phyloP scores from a whole-genome alignment of 345 rosid genomes.

The Citrus trifoliata region DNA sequence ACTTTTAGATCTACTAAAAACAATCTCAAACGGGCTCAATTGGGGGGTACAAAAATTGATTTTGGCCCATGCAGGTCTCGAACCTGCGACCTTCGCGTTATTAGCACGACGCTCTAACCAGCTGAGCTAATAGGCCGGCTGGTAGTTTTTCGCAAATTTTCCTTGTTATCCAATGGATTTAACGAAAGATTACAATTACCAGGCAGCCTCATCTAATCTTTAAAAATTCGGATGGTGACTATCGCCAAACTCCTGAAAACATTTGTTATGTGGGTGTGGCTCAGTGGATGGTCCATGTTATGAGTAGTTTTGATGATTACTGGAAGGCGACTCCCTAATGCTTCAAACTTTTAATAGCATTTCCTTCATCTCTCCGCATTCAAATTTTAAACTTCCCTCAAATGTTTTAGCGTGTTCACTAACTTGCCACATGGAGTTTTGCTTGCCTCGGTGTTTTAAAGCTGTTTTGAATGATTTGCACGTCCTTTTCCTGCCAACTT shows the following conservation, averaged over 20 bases:
- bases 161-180: accelerated
- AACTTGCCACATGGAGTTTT: not conserved
- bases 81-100: slow-evolving; percentile 58
- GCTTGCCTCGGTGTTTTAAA: not conserved
- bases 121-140: not conserved
- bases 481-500: not conserved
- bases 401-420: not conserved
- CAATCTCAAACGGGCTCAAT: too few relatives aligned
- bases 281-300: not conserved
- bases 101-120: slow-evolving; percentile 10
- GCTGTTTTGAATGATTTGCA: not conserved
- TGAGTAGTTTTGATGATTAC: not conserved
- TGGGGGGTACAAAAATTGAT: too few relatives aligned
- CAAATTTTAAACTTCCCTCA: not conserved
- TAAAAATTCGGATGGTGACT: too few relatives aligned
- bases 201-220: too few relatives aligned
- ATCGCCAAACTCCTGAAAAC: not conserved
- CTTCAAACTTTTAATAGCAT: not conserved
- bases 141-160: accelerated
- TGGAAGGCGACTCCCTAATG: not conserved
- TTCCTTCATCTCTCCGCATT: not conserved
- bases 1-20: too few relatives aligned
- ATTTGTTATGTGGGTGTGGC: not conserved
- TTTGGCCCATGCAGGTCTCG: slow-evolving; percentile 40
- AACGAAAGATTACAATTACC: too few relatives aligned